Base-by-base conservation (phyloP, 345 rosid genomes). In the Salix arbutifolia region DNA sequence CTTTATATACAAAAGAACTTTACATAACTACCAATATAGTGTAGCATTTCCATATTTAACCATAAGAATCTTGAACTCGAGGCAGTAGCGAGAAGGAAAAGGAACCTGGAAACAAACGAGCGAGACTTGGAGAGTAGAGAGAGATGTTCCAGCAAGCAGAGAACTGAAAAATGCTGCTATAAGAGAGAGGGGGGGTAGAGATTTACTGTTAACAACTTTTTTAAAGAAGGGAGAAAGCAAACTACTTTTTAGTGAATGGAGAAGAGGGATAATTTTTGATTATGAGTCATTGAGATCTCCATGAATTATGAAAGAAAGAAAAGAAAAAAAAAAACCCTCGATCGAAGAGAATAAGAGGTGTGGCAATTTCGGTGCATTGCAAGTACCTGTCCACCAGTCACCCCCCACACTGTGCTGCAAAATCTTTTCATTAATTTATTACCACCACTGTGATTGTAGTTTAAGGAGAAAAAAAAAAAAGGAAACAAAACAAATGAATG, bases 311-410 rank as follows among this genome's bases (percentile, higher is more conserved):
- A 81, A 65, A 30, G 75, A 65, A 69, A 62, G 17, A 46, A 65
- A 71, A 23, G 28, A 72, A 14, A 44, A 25, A 40, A 25, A 37
- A 25, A 40, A 25, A 37, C 26, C 89, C 89, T 87, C 88, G 90
- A 82, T 84, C 70, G 74, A 75, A 82, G 85, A 76, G 89, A 81
- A 79, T 31, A 70, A 70, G 75, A 68, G 87, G 66, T 64, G 83
- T 84, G 88, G 83, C 87, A 85, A 80, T 83, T 83, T 83, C 85
- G 81, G 88, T 81, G 84, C 78, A 71, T 73, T 84, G 86, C 85
- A 79, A 79, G 81, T 73, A 74, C 75, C 74, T 53, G 64, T 21
- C 78, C 69, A 72, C 76, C 72, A 58, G 69, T 21, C 42, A 64
- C 75, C 64, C 10, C 42, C 46, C 56, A 35, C 5, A 10, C 50